These are phyloP conservation scores for Phaeolepiota aurea DNA, from an alignment of 768 basidiomycete genomes.

Conservation along the genomic window DNA sequence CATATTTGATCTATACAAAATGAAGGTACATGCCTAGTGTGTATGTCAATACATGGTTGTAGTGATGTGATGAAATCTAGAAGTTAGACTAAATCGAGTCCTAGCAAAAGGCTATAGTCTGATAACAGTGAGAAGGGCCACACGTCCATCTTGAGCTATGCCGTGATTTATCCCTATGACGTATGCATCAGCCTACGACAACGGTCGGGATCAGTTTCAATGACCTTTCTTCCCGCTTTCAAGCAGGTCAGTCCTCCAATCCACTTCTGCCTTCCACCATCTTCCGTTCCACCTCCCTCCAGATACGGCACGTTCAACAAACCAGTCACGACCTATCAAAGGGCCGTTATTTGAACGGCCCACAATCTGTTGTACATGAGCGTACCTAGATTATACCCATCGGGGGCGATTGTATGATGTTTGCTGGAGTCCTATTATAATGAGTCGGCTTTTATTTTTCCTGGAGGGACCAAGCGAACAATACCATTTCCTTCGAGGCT, in stretches of 20 bases:
- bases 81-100: too few species aligned
- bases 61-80: too few species aligned
- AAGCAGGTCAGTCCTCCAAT: conserved; percentile 66
- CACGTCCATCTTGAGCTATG: conserved; percentile 72
- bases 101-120: conserved; percentile 26
- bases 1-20: too few species aligned
- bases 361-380: not conserved
- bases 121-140: conserved; percentile 69
- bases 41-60: too few species aligned
- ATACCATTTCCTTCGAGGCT: conserved; percentile 55
- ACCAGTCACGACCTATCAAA: conserved; percentile 56
- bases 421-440: conserved; percentile 39
- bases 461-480: too few species aligned
- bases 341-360: not conserved
- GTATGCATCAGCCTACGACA: conserved; percentile 1
- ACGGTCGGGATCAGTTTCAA: conserved; percentile 7
- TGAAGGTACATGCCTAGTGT: too few species aligned
- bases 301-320: conserved; percentile 57
- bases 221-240: conserved; percentile 61
- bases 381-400: conserved; percentile 67
- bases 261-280: conserved; percentile 72
- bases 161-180: conserved; percentile 67
- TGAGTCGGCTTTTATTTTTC: not conserved
- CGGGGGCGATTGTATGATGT: conserved; percentile 63
- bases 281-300: conserved; percentile 56